Evolutionary conservation across 148 eudicot species (phyloP), one percentile per base, ranked within the genome.

Genomic region (Cornus kousa): DNA sequence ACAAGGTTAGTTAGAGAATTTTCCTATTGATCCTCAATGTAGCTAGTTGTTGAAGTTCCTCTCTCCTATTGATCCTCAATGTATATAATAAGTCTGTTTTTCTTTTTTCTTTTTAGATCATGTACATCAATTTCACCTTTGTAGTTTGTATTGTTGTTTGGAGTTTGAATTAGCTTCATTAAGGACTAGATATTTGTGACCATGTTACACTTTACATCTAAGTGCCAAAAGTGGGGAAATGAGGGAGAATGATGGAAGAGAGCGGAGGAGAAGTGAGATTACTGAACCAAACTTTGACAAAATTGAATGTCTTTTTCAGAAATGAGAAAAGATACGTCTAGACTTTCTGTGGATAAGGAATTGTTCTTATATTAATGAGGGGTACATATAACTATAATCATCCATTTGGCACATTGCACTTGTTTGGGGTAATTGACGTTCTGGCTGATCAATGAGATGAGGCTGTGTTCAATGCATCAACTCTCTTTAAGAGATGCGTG

Each of bases 1-100:
- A 93, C 72, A 93, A 93, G 97, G 97, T 93, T 76, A 39, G 83
- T 22, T 43, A 43, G 48, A 43, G 48, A 74, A 12, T 72, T 76
- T 73, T 37, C 22, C 68, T 33, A 55, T 65, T 60, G 50, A 67
- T 60, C 14, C 28, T 67, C 13, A 23, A 28, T 67, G 67, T 72
- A 68, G 79, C 64, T 68, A 69, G 50, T 22, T 68, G 43, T 53
- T 16, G 31, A 43, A 55, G 7, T 40, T 32, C 70, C 22, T 72
- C 71, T 64, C 55, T 79, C 60, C 17, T 43, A 10, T 16, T 72
- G 66, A 62, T 17, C 23, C 1, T 62, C 23, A 2, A 5, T n/a
- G 12, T 62, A 43, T 43, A 20, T 20, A 20, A 62, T 9, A 19
- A 62, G 19, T 62, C 20, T 24, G 19, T 62, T 62, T 62, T 62